Evolutionary conservation across 257 asterid species (phyloP).

Genomic region (Catharanthus roseus): DNA sequence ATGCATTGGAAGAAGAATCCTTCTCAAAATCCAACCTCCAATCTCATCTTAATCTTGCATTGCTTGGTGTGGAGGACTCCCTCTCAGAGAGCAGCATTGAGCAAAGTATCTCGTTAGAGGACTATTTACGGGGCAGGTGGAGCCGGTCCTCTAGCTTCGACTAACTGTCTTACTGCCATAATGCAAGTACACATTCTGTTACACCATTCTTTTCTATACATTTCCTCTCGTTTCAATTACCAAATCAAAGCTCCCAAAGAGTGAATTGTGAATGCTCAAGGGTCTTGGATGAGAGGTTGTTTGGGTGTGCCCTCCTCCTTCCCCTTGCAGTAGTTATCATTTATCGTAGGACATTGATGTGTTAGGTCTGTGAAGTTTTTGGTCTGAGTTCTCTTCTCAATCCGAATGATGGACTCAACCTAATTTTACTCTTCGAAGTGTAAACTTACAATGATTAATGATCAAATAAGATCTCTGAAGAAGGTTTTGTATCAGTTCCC

Average conservation of each 20-base stretch:
- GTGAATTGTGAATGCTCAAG: conserved; percentile 8
- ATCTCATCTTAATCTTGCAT: conserved; percentile 76
- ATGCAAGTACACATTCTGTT: conserved; percentile 12
- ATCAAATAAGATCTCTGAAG: neutral
- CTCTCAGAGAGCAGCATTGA: conserved; percentile 79
- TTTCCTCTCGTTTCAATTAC: neutral
- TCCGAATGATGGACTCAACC: conserved; percentile 19
- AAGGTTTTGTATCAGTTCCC: neutral
- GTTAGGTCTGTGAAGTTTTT: conserved; percentile 15
- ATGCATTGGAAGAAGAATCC: conserved; percentile 56
- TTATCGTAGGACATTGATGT: conserved; percentile 21
- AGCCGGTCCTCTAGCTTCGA: conserved; percentile 92
- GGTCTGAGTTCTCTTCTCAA: conserved; percentile 20
- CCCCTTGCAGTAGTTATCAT: conserved; percentile 31
- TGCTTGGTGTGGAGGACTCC: conserved; percentile 75
- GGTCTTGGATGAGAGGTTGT: conserved; percentile 91
- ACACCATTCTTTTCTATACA: conserved; percentile 13
- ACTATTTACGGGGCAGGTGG: conserved; percentile 75
- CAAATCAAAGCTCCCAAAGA: neutral
- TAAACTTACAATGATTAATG: conserved; percentile 3
- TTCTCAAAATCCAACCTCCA: conserved; percentile 61
- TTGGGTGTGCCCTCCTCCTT: conserved; percentile 76
- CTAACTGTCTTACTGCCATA: conserved; percentile 28
- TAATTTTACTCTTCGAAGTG: conserved; percentile 11
- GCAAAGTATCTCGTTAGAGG: conserved; percentile 65